A percentile compares a stretch with the other conserved stretches of the same genome.
Conservation (phyloP, 495 filamentous ascomycete species). For the Pseudoneurospora amorphoporcata region DNA sequence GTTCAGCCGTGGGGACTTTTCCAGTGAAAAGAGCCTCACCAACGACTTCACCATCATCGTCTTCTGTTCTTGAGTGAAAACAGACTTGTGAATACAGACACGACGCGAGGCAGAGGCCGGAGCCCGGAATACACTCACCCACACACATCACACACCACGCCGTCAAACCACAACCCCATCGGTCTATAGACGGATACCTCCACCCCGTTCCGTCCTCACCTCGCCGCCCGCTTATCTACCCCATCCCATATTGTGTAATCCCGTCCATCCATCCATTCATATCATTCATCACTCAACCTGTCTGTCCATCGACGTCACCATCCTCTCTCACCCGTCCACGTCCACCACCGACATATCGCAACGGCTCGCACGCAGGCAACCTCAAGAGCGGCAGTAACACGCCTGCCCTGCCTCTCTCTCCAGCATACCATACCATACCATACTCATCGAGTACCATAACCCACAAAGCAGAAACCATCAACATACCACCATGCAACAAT, state of each 20-base stretch:
- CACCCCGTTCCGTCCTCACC: neutral
- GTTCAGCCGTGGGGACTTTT: neutral
- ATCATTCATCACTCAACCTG: neutral
- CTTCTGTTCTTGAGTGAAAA: neutral
- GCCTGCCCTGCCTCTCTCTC: neutral
- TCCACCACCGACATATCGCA: neutral
- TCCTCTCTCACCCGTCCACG: neutral
- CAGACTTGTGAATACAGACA: neutral
- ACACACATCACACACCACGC: neutral
- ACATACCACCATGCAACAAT: slow-evolving; percentile 3
- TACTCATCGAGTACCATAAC: neutral
- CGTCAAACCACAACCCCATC: neutral
- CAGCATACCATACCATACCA: neutral
- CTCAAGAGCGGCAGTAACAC: neutral
- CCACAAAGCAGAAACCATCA: neutral
- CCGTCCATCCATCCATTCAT: neutral
- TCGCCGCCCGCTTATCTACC: neutral
- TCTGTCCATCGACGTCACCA: neutral
- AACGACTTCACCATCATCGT: neutral
- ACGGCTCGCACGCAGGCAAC: neutral
- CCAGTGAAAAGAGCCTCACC: neutral
- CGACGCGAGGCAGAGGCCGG: neutral
- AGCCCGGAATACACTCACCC: neutral
- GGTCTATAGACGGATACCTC: neutral
- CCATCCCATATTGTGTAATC: neutral